A percentile compares a stretch with the other conserved stretches of the same genome.
Conservation (phyloP, 228 moss, liverwort and hornwort species). For the Sphagnum magellanicum region DNA sequence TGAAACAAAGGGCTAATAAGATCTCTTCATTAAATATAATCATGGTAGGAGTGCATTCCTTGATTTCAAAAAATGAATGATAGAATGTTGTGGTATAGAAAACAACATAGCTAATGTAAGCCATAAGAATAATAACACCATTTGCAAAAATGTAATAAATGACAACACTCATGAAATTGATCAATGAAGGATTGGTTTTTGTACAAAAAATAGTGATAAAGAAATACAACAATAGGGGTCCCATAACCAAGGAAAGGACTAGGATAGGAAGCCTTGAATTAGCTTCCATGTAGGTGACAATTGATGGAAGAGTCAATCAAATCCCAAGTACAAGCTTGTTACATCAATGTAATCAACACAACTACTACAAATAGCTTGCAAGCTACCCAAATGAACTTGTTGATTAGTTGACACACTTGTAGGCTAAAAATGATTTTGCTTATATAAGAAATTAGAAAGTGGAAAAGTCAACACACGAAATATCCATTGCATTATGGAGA, state of each 20-base stretch:
- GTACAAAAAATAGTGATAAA: slow-evolving; percentile 61
- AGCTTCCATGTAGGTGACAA: slow-evolving; percentile 66
- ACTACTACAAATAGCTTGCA: slow-evolving; percentile 67
- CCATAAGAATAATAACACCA: slow-evolving; percentile 59
- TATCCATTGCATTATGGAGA: no score
- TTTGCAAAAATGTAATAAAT: slow-evolving; percentile 84
- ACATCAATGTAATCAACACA: slow-evolving; percentile 78
- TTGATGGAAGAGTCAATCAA: slow-evolving; percentile 62
- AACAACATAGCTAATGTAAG: slow-evolving; percentile 46
- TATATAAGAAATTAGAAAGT: no score
- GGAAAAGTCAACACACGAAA: no score
- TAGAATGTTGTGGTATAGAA: slow-evolving; percentile 52
- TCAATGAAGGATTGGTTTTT: slow-evolving; percentile 60
- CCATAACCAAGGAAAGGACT: slow-evolving; percentile 51
- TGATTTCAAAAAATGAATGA: slow-evolving; percentile 59
- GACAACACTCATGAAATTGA: slow-evolving; percentile 80
- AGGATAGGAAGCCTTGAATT: slow-evolving; percentile 69
- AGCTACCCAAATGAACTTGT: slow-evolving; percentile 42
- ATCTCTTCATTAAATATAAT: not conserved
- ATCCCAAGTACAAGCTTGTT: slow-evolving; percentile 96
- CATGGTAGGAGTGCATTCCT: slow-evolving; percentile 23
- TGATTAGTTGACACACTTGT: not conserved
- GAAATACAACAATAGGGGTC: slow-evolving; percentile 69
- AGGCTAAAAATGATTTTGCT: no score
- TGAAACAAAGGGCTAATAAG: not conserved